phyloP scores from a whole-genome alignment of 2,329 filamentous ascomycete species.

The Diaporthe aspalathi region DNA sequence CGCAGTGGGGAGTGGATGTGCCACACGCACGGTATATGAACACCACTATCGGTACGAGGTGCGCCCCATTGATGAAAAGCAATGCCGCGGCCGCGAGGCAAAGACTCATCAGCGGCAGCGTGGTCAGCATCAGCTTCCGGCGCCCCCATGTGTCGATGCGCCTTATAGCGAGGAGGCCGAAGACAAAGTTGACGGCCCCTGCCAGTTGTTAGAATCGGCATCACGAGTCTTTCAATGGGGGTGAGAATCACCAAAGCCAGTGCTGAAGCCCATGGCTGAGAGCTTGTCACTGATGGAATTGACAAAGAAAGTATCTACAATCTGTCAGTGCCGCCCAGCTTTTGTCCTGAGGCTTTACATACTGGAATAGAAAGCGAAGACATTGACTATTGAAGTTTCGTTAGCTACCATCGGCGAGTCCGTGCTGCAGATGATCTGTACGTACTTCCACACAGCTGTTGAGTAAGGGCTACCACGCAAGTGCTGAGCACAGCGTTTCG shows the following conservation, averaged over 20 bases:
- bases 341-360: not conserved
- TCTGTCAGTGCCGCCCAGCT: constrained; percentile 40
- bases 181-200: constrained; percentile 57
- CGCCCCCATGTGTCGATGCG: constrained; percentile 56
- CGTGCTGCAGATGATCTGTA: not conserved
- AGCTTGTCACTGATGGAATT: constrained; percentile 23
- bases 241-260: constrained; percentile 45
- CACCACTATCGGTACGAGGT: constrained; percentile 46
- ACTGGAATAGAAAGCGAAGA: constrained; percentile 60
- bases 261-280: constrained; percentile 48
- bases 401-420: not conserved
- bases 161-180: constrained; percentile 54
- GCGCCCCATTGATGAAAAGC: constrained; percentile 46
- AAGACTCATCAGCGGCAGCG: constrained; percentile 57
- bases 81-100: constrained; percentile 54
- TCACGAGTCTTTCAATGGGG: accelerated
- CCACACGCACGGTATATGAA: constrained; percentile 50
- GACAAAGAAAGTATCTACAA: constrained; percentile 43
- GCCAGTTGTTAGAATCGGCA: not conserved
- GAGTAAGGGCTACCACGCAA: constrained; percentile 47
- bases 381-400: constrained; percentile 47
- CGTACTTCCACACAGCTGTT: constrained; percentile 52
- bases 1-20: accelerated
- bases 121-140: constrained; percentile 56
- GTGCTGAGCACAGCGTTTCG: constrained; percentile 49